Evolutionary conservation across 257 asterid species (phyloP), one percentile per base, ranked within the genome.

Genomic region (Osmanthus fragrans): DNA sequence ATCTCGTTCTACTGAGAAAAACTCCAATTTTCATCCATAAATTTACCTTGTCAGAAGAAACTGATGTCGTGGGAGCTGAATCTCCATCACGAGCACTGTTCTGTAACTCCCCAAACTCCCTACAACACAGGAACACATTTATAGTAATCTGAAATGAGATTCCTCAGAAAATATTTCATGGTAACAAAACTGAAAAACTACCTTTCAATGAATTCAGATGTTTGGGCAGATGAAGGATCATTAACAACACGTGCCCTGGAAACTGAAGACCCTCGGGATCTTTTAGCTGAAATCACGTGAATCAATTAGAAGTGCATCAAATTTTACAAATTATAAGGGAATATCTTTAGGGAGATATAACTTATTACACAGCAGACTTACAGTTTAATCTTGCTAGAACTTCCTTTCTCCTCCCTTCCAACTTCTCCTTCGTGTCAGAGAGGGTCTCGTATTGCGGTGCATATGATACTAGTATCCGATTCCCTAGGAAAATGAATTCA

Each of bases 401-500:
- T 80, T 92, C 97, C 74, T 83, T 91, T 85, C 90, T 89, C 88
- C 98, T 89, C 74, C 89, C 86, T 65, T 94, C 97, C 77, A 92
- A 89, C 88, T 94, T 94, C 82, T 91, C 97, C 81, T 83, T 90
- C 4, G 94, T 88, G 67, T 94, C 97, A 0, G 80, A 81, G 29
- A 89, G 88, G 78, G 84, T 83, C 88, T 94, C 97, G 29, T 85
- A 91, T 75, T 86, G 88, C 66, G 96, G 90, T 16, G 96, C 97
- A 77, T 91, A 94, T 10, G 94, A 85, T 72, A 92, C 89, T 75
- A 87, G 93, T 74, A 94, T 40, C 76, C 81, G 86, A 74, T 91
- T 91, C 82, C 97, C 97, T 0, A 92, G 82, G 88, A 89, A 94
- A 76, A 92, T 85, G 27, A 80, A 86, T 79, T 91, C 96, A 11